These are phyloP conservation scores for Tolypocladium ophioglossoides DNA, from an alignment of 2,329 filamentous ascomycete species.

Conservation along the genomic window DNA sequence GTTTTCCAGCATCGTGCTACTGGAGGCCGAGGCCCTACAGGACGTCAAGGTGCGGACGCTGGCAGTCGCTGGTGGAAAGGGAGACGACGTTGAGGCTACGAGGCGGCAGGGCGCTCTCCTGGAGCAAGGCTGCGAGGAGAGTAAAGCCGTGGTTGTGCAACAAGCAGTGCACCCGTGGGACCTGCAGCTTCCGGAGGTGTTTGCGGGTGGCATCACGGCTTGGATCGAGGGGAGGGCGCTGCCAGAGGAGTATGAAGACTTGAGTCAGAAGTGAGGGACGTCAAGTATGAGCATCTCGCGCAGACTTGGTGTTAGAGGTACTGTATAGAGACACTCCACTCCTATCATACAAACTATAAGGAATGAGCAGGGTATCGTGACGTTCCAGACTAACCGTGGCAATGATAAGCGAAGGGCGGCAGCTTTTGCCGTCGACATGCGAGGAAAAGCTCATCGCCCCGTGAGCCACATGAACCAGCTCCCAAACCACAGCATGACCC, in stretches of 20 bases:
- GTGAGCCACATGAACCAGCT: background rate
- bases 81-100: slow-evolving; percentile 21
- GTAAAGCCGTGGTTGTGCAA: slow-evolving; percentile 19
- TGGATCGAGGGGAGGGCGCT: slow-evolving; percentile 21
- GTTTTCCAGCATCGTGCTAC: background rate
- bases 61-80: slow-evolving; percentile 17
- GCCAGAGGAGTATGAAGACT: slow-evolving; percentile 14
- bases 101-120: slow-evolving; percentile 16
- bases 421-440: background rate
- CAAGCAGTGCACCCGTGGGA: slow-evolving; percentile 30
- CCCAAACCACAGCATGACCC: background rate
- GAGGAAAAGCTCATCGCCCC: background rate
- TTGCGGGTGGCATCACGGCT: slow-evolving; percentile 22
- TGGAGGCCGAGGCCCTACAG: background rate
- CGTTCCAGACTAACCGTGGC: background rate
- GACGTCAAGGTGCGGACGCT: slow-evolving; percentile 13
- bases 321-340: background rate
- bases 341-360: background rate
- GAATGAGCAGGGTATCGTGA: background rate
- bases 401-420: background rate
- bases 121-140: slow-evolving; percentile 12
- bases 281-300: too few species aligned
- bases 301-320: background rate
- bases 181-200: slow-evolving; percentile 27
- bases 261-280: background rate